phyloP scores from a whole-genome alignment of 441 rosid species.

The Erysimum pusillum region DNA sequence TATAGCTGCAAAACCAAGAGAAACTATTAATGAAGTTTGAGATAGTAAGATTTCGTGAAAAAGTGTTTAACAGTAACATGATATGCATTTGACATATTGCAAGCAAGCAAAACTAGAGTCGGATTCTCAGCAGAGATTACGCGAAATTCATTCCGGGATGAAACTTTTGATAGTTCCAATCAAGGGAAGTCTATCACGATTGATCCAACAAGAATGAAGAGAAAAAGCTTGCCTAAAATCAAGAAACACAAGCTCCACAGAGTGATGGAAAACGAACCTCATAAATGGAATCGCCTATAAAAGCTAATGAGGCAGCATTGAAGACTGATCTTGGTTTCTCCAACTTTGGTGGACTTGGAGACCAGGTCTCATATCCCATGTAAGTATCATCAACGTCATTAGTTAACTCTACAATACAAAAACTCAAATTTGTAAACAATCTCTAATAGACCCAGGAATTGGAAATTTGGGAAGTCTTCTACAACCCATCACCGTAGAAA shows the following conservation, averaged over 20 bases:
- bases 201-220: slow-evolving; percentile 1
- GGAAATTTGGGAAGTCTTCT: background rate
- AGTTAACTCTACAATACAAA: slow-evolving; percentile 33
- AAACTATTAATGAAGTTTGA: slow-evolving; percentile 34
- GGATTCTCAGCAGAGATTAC: background rate
- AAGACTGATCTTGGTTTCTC: slow-evolving; percentile 80
- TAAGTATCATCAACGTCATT: slow-evolving; percentile 61
- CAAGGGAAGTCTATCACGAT: background rate
- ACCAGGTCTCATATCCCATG: slow-evolving; percentile 81
- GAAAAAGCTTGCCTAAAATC: background rate
- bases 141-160: background rate
- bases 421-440: slow-evolving; percentile 19
- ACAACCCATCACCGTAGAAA: background rate
- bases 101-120: background rate
- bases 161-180: background rate
- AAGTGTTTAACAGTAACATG: background rate
- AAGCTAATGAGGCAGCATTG: slow-evolving; percentile 82
- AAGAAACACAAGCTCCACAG: background rate
- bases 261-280: slow-evolving; percentile 59
- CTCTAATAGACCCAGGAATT: background rate
- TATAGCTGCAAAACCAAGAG: slow-evolving; percentile 65
- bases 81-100: background rate
- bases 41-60: background rate
- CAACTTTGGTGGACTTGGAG: slow-evolving; percentile 79
- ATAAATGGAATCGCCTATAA: slow-evolving; percentile 84